These are phyloP conservation scores for Coemansia reversa DNA, from an alignment of 192 early-diverging fungal species.

Conservation along the genomic window DNA sequence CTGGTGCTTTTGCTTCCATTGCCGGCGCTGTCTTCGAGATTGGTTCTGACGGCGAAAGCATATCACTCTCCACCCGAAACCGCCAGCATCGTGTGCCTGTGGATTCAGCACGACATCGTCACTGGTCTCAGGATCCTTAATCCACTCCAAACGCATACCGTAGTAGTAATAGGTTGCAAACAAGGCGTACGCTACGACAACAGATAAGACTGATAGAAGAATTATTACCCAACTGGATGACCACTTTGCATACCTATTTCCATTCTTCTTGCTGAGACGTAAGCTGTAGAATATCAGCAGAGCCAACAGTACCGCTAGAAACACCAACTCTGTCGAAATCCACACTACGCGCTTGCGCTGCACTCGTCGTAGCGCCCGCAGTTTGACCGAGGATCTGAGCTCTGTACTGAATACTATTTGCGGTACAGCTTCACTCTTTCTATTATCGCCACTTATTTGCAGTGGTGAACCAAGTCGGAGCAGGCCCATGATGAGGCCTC, in stretches of 20 bases:
- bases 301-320: conserved; percentile 34
- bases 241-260: conserved; percentile 46
- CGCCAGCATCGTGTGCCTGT: conserved; percentile 3
- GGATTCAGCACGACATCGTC: conserved; percentile 25
- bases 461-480: not conserved
- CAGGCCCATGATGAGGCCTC: conserved; percentile 2
- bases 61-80: conserved; percentile 6
- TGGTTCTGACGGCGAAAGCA: conserved; percentile 4
- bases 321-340: conserved; percentile 28
- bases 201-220: conserved; percentile 41
- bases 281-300: conserved; percentile 48
- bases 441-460: not conserved
- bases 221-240: conserved; percentile 54
- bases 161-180: conserved; percentile 49
- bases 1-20: conserved; percentile 6
- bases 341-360: conserved; percentile 25
- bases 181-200: conserved; percentile 30
- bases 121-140: conserved; percentile 26
- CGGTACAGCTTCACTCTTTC: conserved; percentile 8
- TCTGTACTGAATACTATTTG: conserved; percentile 4
- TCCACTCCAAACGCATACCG: conserved; percentile 34
- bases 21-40: not conserved
- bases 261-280: conserved; percentile 24
- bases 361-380: conserved; percentile 18
- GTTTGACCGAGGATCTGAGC: conserved; percentile 25